Conservation (phyloP, 2,329 filamentous ascomycete genomes). For the Colletotrichum sp. region DNA sequence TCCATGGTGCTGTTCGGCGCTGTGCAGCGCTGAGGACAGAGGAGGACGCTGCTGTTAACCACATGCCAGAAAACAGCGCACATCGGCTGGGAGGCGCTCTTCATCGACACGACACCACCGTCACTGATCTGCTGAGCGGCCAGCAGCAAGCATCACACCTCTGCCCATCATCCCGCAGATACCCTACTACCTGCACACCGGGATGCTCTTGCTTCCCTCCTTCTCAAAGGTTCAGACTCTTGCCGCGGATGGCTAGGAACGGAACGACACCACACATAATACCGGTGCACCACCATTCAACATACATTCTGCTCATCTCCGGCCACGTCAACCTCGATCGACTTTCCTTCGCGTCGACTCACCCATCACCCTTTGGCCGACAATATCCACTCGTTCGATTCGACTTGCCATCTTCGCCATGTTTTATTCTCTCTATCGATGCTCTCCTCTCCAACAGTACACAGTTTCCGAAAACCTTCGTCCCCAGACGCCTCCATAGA, state of each 20-base stretch:
- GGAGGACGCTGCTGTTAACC: constrained; percentile 1
- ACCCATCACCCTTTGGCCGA: neutral
- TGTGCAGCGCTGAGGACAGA: neutral
- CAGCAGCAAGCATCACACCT: neutral
- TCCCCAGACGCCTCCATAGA: neutral
- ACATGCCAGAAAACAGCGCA: constrained; percentile 30
- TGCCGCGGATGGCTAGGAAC: neutral
- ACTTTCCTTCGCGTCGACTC: neutral
- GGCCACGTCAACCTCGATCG: constrained; percentile 14
- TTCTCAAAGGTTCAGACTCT: neutral
- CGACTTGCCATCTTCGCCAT: neutral
- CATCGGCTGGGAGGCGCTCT: neutral
- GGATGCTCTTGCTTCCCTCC: neutral
- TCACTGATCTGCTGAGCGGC: neutral
- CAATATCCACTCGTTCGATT: neutral
- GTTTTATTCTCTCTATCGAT: neutral
- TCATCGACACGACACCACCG: neutral
- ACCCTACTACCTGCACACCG: neutral
- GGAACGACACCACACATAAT: neutral
- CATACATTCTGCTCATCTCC: neutral
- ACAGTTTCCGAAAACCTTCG: neutral
- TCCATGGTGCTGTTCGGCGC: neutral
- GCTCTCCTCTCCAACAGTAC: neutral
- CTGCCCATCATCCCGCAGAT: no score
- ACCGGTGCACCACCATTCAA: neutral